These are phyloP conservation scores for Pseudohyphozyma bogoriensis DNA, from an alignment of 768 basidiomycete genomes.

Conservation along the genomic window DNA sequence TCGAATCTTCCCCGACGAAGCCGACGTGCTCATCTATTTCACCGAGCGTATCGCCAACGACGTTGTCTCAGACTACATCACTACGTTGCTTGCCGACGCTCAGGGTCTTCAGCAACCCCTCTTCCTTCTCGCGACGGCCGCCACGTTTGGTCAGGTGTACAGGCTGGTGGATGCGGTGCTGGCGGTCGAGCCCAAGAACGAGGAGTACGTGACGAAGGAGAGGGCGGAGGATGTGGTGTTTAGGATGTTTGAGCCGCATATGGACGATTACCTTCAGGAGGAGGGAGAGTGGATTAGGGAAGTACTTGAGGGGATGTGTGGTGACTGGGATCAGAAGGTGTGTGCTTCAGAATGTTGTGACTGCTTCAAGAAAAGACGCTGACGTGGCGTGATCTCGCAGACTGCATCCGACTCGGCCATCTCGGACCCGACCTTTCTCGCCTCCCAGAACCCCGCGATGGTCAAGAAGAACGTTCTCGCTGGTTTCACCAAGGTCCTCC, in stretches of 20 bases:
- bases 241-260: slow-evolving; percentile 87
- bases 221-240: slow-evolving; percentile 76
- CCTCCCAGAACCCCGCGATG: slow-evolving; percentile 75
- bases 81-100: slow-evolving; percentile 62
- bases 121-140: slow-evolving; percentile 77
- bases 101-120: slow-evolving; percentile 59
- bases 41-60: slow-evolving; percentile 74
- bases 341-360: slow-evolving; percentile 15
- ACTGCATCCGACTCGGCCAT: slow-evolving; percentile 20
- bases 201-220: slow-evolving; percentile 43
- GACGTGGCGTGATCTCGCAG: neutral
- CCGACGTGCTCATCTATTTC: slow-evolving; percentile 69
- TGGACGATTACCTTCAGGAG: slow-evolving; percentile 96
- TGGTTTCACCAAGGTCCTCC: slow-evolving; percentile 76
- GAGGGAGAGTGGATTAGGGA: slow-evolving; percentile 74
- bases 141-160: slow-evolving; percentile 79
- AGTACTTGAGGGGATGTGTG: slow-evolving; percentile 62
- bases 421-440: slow-evolving; percentile 53
- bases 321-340: slow-evolving; percentile 70
- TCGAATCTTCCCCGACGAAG: slow-evolving; percentile 70
- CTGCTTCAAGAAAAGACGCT: neutral
- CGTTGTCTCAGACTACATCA: slow-evolving; percentile 75
- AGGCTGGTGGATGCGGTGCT: slow-evolving; percentile 69
- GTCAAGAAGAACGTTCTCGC: slow-evolving; percentile 87
- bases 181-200: slow-evolving; percentile 46